Evolutionary conservation across 2,329 filamentous ascomycete genomes (phyloP).

Genomic region (Xylariomycetidae sp.): DNA sequence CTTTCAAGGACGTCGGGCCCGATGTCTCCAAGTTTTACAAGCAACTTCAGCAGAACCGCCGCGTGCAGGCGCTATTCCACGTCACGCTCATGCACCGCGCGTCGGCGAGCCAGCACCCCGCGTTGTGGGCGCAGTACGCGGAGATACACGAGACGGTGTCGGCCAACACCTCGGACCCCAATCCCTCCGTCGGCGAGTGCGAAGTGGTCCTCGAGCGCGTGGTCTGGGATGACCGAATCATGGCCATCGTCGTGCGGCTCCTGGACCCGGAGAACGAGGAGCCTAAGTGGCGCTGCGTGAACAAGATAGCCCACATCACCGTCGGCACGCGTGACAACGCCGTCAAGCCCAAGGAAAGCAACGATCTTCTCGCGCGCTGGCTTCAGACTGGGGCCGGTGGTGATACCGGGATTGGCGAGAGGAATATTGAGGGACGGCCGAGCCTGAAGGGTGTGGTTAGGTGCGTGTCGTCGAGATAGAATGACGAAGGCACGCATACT

Average conservation of each 20-base stretch:
- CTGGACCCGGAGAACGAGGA: constrained; percentile 39
- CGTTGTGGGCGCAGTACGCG: constrained; percentile 70
- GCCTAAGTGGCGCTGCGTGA: constrained; percentile 61
- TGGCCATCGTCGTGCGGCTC: constrained; percentile 83
- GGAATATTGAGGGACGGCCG: constrained; percentile 44
- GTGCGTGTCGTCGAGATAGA: constrained; percentile 44
- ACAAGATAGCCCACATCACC: constrained; percentile 79
- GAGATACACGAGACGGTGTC: constrained; percentile 42
- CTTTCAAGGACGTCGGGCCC: constrained; percentile 54
- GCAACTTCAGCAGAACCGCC: constrained; percentile 64
- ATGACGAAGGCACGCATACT: neutral
- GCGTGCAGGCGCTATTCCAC: constrained; percentile 82
- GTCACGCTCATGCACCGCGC: constrained; percentile 88
- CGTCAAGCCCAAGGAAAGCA: constrained; percentile 93
- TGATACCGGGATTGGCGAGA: constrained; percentile 39
- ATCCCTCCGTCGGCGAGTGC: constrained; percentile 49
- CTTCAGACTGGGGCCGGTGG: constrained; percentile 46
- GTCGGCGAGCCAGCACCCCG: constrained; percentile 50
- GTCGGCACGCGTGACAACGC: constrained; percentile 68
- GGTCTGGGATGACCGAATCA: constrained; percentile 79
- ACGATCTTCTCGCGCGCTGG: constrained; percentile 74
- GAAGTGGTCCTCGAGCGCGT: constrained; percentile 61
- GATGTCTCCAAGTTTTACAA: constrained; percentile 64
- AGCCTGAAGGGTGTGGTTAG: constrained; percentile 41
- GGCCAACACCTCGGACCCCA: constrained; percentile 15